These are phyloP conservation scores for Vitis labrusca DNA, from an alignment of 164 flowering plant genomes.

Conservation along the genomic window DNA sequence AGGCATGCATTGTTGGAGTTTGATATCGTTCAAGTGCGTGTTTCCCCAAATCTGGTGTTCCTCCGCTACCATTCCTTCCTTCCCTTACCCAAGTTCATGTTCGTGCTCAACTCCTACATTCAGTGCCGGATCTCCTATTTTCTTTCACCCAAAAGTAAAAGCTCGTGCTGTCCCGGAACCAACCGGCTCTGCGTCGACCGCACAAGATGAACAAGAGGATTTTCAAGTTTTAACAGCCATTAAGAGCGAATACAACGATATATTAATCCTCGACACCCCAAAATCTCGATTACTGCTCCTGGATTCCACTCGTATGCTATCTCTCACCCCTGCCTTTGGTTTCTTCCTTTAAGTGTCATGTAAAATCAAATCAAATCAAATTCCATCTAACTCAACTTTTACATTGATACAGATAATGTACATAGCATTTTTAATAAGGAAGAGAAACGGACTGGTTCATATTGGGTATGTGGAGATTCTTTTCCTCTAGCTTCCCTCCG, in stretches of 20 bases:
- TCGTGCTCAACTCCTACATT: no score
- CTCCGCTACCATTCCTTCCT: no score
- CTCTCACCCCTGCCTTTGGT: neutral
- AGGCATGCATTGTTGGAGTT: no score
- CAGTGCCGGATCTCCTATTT: no score
- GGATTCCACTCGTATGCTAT: conserved; percentile 56
- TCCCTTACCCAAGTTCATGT: no score
- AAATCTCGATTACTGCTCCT: conserved; percentile 58
- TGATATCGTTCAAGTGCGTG: no score
- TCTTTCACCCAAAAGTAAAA: no score
- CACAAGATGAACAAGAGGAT: conserved; percentile 31
- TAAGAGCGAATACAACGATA: conserved; percentile 51
- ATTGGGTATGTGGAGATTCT: conserved; percentile 58
- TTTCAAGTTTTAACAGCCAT: conserved; percentile 46
- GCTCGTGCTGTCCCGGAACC: no score
- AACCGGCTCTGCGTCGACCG: no score
- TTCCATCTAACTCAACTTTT: neutral
- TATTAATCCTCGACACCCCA: conserved; percentile 62
- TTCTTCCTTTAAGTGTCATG: neutral
- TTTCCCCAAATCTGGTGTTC: no score
- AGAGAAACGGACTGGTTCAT: conserved; percentile 69
- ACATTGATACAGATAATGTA: conserved; percentile 54
- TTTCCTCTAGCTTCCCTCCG: neutral
- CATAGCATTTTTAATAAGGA: conserved; percentile 68
- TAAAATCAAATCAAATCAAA: neutral